Evolutionary conservation across 1,139 yeast genomes (phyloP), one percentile per base, ranked within the genome.

Genomic region (Lipomyces yarrowii): DNA sequence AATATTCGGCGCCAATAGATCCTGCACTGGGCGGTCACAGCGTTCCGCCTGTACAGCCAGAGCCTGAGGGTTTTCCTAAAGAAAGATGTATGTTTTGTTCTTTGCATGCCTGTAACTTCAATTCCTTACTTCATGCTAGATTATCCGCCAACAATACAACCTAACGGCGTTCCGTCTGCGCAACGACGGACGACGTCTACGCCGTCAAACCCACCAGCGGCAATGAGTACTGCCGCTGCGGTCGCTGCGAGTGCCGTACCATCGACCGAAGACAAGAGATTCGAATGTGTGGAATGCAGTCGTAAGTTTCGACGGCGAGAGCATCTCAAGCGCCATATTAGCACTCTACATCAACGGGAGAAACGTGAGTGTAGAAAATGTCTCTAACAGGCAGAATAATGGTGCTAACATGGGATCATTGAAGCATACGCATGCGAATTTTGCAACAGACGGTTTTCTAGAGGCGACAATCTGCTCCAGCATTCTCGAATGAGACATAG

Each of bases 381-480:
- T 5, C 21, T 8, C n/a, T 7, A 8, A n/a, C 13, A 3, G 18
- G 11, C 3, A 2, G 8, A 3, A 10, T 10, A 8, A 13, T 21
- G 3, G 23, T 21, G 30, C 58, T 61, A 39, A 56, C 55, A 13
- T 10, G n/a, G 18, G 7, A 6, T 48, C n/a, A 11, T 42, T 33
- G 5, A 35, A 64, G 67, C 96, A 0, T 89, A 83, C 76, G 86
- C 83, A 70, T 89, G 96, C 77, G 79, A 81, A 13, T 81, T 85
- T 51, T 89, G 96, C 74, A 84, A 84, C 61, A 88, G 88, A 77
- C 85, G 87, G 74, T 89, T 89, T 73, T 87, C 91, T 69, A 81
- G 96, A 70, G 84, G 89, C 32, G 96, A 89, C 75, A 89, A 89
- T 73, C 79, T 89, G 72, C 84, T 87, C 60, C 93, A 89, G 77